Evolutionary conservation across 2,329 filamentous ascomycete genomes (phyloP), one percentile per base, ranked within the genome.

Genomic region (Monascus ruber): DNA sequence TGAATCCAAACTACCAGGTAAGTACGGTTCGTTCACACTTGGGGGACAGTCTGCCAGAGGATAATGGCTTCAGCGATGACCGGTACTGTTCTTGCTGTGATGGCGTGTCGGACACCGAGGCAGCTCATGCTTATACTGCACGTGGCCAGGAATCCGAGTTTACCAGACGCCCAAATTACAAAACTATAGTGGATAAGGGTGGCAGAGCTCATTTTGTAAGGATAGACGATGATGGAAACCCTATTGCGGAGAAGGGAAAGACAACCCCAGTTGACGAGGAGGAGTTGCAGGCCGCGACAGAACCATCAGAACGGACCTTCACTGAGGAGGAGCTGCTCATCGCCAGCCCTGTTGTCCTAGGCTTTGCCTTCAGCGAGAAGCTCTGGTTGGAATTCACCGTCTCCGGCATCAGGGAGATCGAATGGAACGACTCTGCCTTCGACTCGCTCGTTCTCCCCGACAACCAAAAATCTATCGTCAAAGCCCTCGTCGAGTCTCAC

Each of bases 361-460:
- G 87, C 0, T 94, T 94, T 51, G 77, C 85, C 1, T 93, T 94
- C 58, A 78, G 77, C 1, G 85, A 94, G 62, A 94, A 94, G 63
- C 70, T 85, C 6, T 95, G 87, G 88, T 73, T 94, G 0, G 85
- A 94, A 57, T 86, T 94, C 51, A 80, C 79, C 0, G 80, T 95
- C 17, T 84, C 82, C 0, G 79, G 81, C 1, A 74, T 94, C 45
- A 74, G 76, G 34, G 83, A 93, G 4, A 89, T 94, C 45, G 73
- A 79, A 29, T 94, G 84, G 84, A 89, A 94, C 52, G 77, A 83
- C 33, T 73, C 77, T 9, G 87, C 87, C 0, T 94, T 91, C 62
- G 77, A 83, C 36, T 87, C 82, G 0, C 70, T 94, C 26, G 85
- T 94, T 1, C 70, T 94, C 0, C 73, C 74, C 0, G 60, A 65